A percentile compares a stretch with the other conserved stretches of the same genome.
Evolutionary conservation across 1,139 yeast species (phyloP).

Genomic region (Arxiozyma heterogenica): DNA sequence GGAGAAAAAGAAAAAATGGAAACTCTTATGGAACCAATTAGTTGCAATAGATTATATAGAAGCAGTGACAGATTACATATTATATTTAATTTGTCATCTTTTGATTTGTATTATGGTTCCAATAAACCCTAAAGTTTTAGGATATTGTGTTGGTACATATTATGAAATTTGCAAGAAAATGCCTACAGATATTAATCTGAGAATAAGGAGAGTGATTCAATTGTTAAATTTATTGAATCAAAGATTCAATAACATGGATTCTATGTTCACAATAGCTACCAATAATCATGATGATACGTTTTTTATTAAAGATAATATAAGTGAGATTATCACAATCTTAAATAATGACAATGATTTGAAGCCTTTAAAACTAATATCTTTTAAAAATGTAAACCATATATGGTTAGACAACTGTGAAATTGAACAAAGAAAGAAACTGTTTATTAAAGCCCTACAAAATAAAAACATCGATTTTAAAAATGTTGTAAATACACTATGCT

Average conservation of each 20-base stretch:
- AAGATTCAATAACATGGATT: neutral
- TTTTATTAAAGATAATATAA: neutral
- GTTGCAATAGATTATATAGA: neutral
- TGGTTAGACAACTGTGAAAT: neutral
- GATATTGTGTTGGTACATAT: conserved; percentile 1
- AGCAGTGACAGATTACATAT: neutral
- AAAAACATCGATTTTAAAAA: neutral
- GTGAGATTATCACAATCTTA: neutral
- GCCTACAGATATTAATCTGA: neutral
- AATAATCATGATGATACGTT: neutral
- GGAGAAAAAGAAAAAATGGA: neutral
- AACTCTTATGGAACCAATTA: neutral
- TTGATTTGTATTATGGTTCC: neutral
- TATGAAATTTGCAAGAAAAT: neutral
- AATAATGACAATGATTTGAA: neutral
- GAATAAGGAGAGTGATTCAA: neutral
- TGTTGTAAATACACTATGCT: neutral
- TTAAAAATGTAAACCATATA: neutral
- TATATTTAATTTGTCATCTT: neutral
- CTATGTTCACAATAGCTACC: neutral
- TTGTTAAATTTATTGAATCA: neutral
- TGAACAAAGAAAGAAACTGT: neutral
- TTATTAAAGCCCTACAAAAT: neutral
- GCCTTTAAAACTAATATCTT: neutral
- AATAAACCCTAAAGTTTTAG: neutral